phyloP scores from a whole-genome alignment of 371 early-diverging fungal genomes.

The Haplosporangium sp. region DNA sequence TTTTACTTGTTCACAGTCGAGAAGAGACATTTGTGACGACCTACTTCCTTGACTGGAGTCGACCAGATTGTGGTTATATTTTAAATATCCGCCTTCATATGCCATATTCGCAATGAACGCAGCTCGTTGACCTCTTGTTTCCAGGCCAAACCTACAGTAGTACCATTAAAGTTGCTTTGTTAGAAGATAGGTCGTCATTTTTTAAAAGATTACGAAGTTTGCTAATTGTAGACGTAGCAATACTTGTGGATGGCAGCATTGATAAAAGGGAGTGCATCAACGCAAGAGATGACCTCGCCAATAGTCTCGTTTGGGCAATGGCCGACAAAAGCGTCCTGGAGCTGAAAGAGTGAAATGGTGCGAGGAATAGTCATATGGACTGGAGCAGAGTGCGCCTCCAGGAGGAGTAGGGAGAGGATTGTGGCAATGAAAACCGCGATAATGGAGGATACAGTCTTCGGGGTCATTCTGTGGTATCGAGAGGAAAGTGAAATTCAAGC shows the following conservation, averaged over 20 bases:
- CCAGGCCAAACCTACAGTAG: conserved; percentile 24
- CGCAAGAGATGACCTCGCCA: conserved; percentile 38
- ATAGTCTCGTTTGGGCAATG: conserved; percentile 22
- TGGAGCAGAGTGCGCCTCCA: neutral
- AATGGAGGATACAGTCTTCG: neutral
- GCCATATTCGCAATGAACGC: conserved; percentile 49
- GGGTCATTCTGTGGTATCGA: neutral
- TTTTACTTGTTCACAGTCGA: neutral
- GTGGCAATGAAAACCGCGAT: neutral
- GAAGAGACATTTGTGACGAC: neutral
- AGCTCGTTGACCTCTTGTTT: conserved; percentile 42
- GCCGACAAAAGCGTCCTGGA: conserved; percentile 26
- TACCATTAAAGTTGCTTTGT: neutral
- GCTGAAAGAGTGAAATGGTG: conserved; percentile 17
- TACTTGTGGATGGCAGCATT: conserved; percentile 51
- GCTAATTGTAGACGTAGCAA: neutral
- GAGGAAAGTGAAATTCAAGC: neutral
- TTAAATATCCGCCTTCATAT: conserved; percentile 38
- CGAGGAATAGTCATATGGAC: neutral
- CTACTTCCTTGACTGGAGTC: conserved; percentile 40
- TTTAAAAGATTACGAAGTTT: neutral
- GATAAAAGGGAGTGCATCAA: conserved; percentile 48
- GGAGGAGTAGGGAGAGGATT: neutral
- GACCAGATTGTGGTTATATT: conserved; percentile 38
- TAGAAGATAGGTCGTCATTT: neutral